Evolutionary conservation across 2,329 filamentous ascomycete species (phyloP), one percentile per base, ranked within the genome.

Genomic region (Zelopaecilomyces penicillatus): DNA sequence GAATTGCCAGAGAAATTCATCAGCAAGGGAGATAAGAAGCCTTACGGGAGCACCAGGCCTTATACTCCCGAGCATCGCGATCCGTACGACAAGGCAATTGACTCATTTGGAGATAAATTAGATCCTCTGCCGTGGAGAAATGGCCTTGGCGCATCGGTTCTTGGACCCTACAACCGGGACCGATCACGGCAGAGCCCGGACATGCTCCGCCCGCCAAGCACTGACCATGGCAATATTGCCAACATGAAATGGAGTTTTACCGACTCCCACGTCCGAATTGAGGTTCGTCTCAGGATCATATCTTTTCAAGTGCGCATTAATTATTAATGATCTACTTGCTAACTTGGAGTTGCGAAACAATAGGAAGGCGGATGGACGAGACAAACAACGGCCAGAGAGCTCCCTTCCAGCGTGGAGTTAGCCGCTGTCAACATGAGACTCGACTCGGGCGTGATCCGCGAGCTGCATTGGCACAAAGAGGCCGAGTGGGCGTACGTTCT

Each of bases 391-490:
- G 65, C 80, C 11, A 73, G 78, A 30, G 80, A 85, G 62, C 69
- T 86, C 3, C 72, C 75, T 30, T 75, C 75, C 6, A 83, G 79
- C 53, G 71, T 78, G n/a, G 82, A 87, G 58, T 73, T 89, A 37
- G 85, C 85, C 2, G 80, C 81, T 35, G 85, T 88, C 44, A 87
- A 89, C 60, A 89, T 89, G 85, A 76, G 84, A 8, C 76, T 89
- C 3, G 83, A 82, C 34, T 66, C 78, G 50, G 83, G 83, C 32
- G 84, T 82, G 30, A 86, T 86, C 53, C 81, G 85, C 29, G 85
- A 89, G 60, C 70, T 89, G 6, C 85, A 89, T 58, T 89, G 85
- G 85, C 85, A 89, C 68, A 86, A 85, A 54, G 82, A 87, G 60
- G 83, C 82, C 33, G 85, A 89, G 57, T 88, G 85, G 84, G 82